These are phyloP conservation scores for Picea glauca DNA, from an alignment of 75 land plant genomes.

Conservation along the genomic window DNA sequence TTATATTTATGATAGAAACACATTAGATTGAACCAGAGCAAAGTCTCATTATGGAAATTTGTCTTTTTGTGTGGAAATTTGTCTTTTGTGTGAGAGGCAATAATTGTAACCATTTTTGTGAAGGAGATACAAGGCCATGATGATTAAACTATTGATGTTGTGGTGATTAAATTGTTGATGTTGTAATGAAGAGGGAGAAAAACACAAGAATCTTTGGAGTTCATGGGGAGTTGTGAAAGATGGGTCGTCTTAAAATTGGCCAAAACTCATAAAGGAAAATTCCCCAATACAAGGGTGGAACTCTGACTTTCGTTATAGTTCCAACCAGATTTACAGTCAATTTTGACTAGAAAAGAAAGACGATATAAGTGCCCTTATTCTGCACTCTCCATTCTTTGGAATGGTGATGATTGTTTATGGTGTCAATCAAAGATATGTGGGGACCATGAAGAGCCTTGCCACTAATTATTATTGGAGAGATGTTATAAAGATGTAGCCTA, in stretches of 20 bases:
- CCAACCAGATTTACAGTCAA: no score
- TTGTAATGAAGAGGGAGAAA: not conserved
- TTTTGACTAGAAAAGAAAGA: no score
- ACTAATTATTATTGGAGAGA: slow-evolving; percentile 32
- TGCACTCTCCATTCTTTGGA: slow-evolving; percentile 13
- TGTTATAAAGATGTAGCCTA: slow-evolving; percentile 28
- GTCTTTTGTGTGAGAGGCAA: no score
- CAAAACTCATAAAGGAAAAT: no score
- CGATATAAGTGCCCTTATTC: no score
- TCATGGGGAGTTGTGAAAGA: slow-evolving; percentile 1
- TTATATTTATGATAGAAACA: no score
- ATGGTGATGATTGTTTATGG: slow-evolving; percentile 31
- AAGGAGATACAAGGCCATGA: not conserved
- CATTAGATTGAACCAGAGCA: no score
- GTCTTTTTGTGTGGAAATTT: no score
- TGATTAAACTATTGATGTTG: not conserved
- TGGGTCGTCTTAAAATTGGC: not conserved
- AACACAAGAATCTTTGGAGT: not conserved
- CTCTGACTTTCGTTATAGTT: no score
- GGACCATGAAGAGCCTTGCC: slow-evolving; percentile 17
- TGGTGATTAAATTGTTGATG: no score
- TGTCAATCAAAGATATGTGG: slow-evolving; percentile 28
- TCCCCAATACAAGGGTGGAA: no score
- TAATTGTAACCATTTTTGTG: not conserved
- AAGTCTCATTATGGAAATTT: no score